Base-by-base conservation (phyloP, 805 yeast genomes). In the Metschnikowia corniflorae region DNA sequence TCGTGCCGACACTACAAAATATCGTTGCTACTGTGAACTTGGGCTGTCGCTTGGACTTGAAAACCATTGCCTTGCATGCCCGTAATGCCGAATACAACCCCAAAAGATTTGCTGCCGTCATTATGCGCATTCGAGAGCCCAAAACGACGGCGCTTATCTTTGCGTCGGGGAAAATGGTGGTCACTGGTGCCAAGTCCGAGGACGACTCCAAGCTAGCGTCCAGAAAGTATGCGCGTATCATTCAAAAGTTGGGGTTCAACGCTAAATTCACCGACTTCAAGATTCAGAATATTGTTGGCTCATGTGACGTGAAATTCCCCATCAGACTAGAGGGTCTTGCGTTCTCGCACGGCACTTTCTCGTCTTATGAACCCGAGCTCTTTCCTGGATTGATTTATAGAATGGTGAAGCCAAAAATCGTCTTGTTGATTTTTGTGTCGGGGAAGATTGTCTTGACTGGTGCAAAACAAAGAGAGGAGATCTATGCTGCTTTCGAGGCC, bases 131-230 rank as follows among this genome's bases (percentile, higher is more conserved):
- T 52, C 79, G 98, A 65, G 98, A 93, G 61, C 98, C 98, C 13
- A 93, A 93, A 63, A 93, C 98, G 1, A 93, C 98, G 2, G 97
- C 98, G 0, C 73, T 93, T 50, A 93, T 93, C 49, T 93, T 93
- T 63, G 98, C 98, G 2, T 88, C 97, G 2, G 98, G 98, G 55
- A 93, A 93, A 64, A 93, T 93, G 98, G 98, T 93, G 50, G 98
- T 93, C 12, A 93, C 97, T 20, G 98, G 98, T 77, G 98, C 98
- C 16, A 93, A 93, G 63, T 84, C 95, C 24, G 98, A 93, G 62
- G 97, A 93, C 59, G 97, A 93, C 60, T 87, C 97, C n/a, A 93
- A 93, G 62, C 74, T 93, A 48, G 98, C 98, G 1, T 87, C 96
- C 15, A 79, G 98, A 68, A 93, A 93, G 61, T 93, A 93, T 55